Percentiles rank a stretch among this genome's conserved stretches.
Evolutionary conservation across 139 green algal genomes (phyloP).

Genomic region (Limnomonas spitsbergensis): DNA sequence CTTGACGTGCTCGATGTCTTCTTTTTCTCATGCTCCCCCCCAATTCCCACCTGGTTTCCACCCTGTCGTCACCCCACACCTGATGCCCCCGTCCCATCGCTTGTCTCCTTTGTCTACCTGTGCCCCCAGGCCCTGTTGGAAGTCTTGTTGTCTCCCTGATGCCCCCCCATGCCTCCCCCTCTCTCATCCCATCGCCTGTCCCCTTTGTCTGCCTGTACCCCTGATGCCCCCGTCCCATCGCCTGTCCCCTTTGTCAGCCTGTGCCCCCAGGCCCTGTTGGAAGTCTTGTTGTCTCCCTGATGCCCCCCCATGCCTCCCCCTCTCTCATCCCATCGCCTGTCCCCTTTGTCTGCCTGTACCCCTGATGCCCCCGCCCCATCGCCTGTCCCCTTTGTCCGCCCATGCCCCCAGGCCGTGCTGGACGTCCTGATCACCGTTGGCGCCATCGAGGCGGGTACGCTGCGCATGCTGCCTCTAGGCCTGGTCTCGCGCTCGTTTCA

Average conservation of each 20-base stretch:
- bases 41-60: no score
- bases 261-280: neutral
- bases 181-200: no score
- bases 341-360: neutral
- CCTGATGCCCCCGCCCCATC: neutral
- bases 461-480: conserved; percentile 61
- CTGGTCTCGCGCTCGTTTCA: conserved; percentile 65
- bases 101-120: no score
- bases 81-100: no score
- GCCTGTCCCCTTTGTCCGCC: neutral
- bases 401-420: conserved; percentile 31
- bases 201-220: neutral
- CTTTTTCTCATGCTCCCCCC: no score
- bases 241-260: no score
- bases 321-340: neutral
- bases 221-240: no score
- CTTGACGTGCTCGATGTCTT: no score
- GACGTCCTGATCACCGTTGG: conserved; percentile 52
- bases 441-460: conserved; percentile 40
- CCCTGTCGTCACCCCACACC: no score
- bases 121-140: no score
- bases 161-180: no score
- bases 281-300: neutral
- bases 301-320: neutral
- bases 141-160: no score